Evolutionary conservation across 2,329 filamentous ascomycete genomes (phyloP).

Genomic region (Balansia obtecta): DNA sequence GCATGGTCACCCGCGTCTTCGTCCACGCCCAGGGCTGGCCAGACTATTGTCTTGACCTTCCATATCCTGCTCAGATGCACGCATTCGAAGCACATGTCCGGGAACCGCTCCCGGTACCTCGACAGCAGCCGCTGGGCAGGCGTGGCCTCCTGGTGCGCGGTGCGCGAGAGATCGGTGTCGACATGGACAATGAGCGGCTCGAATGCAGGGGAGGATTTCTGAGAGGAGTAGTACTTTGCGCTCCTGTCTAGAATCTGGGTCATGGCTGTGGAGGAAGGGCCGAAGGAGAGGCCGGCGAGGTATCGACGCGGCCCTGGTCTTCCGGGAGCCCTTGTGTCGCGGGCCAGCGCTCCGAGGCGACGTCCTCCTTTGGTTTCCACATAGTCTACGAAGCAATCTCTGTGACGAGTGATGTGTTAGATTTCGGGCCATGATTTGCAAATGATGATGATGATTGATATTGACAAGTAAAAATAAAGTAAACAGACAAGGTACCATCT

Average conservation of each 20-base stretch:
- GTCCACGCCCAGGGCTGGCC: conserved; percentile 28
- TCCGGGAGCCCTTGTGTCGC: conserved; percentile 28
- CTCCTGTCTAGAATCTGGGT: conserved; percentile 65
- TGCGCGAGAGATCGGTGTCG: conserved; percentile 26
- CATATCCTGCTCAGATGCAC: conserved; percentile 54
- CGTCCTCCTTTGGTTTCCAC: conserved; percentile 69
- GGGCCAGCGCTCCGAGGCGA: conserved; percentile 44
- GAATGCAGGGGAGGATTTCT: conserved; percentile 54
- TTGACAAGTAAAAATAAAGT: too few relatives aligned
- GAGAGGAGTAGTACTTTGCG: conserved; percentile 50
- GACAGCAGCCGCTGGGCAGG: conserved; percentile 33
- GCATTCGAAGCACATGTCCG: conserved; percentile 50
- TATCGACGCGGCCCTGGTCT: conserved; percentile 32
- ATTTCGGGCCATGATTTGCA: too few relatives aligned
- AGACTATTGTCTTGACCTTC: conserved; percentile 37
- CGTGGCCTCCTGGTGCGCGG: conserved; percentile 10
- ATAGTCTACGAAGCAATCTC: conserved; percentile 66
- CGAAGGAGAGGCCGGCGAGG: conserved; percentile 71
- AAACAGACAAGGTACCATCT: too few relatives aligned
- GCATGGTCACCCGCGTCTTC: conserved; percentile 3
- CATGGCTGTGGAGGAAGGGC: conserved; percentile 66
- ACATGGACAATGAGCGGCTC: conserved; percentile 50
- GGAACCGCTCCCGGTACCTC: conserved; percentile 47
- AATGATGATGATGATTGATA: too few relatives aligned
- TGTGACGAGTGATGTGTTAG: conserved; percentile 7